These are phyloP conservation scores for Abelmoschus esculentus DNA, from an alignment of 345 rosid species.

Conservation along the genomic window DNA sequence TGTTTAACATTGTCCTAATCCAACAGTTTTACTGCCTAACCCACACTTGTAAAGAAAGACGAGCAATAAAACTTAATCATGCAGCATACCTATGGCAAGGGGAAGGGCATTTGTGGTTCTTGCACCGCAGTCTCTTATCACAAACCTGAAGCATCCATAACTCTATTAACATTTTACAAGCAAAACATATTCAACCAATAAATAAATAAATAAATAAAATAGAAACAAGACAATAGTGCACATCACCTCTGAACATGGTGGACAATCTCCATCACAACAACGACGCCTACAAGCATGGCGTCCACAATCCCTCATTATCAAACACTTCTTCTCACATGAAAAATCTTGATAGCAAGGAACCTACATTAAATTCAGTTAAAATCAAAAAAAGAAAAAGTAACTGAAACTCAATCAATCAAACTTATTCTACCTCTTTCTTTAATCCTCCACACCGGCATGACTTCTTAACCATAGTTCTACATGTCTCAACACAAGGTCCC, in stretches of 20 bases:
- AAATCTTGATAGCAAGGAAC: constrained; percentile 97
- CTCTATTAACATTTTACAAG: not conserved
- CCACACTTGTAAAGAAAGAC: not conserved
- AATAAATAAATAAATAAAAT: not conserved
- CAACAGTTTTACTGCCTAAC: constrained; percentile 2
- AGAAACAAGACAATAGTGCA: not conserved
- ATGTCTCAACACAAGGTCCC: constrained; percentile 72
- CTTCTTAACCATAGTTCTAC: constrained; percentile 67
- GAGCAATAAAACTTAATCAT: constrained; percentile 7
- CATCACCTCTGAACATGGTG: constrained; percentile 76
- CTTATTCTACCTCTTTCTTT: constrained; percentile 69
- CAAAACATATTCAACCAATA: not conserved
- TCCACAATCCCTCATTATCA: constrained; percentile 71
- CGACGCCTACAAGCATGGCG: constrained; percentile 90
- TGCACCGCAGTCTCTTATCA: constrained; percentile 73
- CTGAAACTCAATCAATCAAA: constrained; percentile 10
- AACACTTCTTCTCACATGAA: constrained; percentile 83
- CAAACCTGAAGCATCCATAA: constrained; percentile 47
- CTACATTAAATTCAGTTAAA: constrained; percentile 32
- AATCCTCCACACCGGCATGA: constrained; percentile 65
- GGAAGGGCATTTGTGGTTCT: constrained; percentile 82
- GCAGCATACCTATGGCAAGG: constrained; percentile 76
- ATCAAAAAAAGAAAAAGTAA: not conserved
- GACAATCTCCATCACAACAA: constrained; percentile 92
- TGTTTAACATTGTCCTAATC: not conserved